Evolutionary conservation across 441 rosid species (phyloP).

Genomic region (Cnidoscolus chayamansa): DNA sequence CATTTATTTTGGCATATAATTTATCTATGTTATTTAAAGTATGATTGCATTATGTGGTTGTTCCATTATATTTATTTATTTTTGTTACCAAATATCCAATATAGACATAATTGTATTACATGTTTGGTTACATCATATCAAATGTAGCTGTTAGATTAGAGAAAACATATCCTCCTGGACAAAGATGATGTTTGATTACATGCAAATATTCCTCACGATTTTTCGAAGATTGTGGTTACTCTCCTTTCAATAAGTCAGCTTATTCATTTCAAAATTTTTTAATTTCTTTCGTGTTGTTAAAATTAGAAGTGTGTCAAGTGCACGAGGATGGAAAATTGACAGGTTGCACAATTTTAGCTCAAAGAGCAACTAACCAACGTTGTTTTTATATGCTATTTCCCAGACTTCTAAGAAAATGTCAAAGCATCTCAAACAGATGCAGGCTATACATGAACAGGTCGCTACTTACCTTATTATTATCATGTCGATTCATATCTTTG

Average conservation of each 20-base stretch:
- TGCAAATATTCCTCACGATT: conserved; percentile 4
- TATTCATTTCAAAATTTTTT: neutral
- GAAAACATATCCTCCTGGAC: neutral
- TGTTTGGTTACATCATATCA: no score
- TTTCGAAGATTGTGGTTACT: neutral
- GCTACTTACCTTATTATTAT: neutral
- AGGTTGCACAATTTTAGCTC: neutral
- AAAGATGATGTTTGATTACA: neutral
- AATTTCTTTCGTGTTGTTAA: neutral
- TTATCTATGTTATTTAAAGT: no score
- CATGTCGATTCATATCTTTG: neutral
- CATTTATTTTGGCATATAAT: no score
- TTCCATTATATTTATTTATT: no score
- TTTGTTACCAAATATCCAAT: no score
- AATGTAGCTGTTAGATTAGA: neutral
- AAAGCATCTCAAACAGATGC: conserved; percentile 67
- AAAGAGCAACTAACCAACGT: conserved; percentile 11
- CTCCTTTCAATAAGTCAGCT: neutral
- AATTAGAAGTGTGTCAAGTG: neutral
- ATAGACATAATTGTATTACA: no score
- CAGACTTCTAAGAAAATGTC: conserved; percentile 72
- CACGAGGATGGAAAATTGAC: neutral
- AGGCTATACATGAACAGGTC: conserved; percentile 75
- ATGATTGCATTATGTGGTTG: no score
- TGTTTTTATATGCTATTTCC: conserved; percentile 25